Base-by-base conservation (phyloP, 768 basidiomycete species). In the Inosperma sp. region DNA sequence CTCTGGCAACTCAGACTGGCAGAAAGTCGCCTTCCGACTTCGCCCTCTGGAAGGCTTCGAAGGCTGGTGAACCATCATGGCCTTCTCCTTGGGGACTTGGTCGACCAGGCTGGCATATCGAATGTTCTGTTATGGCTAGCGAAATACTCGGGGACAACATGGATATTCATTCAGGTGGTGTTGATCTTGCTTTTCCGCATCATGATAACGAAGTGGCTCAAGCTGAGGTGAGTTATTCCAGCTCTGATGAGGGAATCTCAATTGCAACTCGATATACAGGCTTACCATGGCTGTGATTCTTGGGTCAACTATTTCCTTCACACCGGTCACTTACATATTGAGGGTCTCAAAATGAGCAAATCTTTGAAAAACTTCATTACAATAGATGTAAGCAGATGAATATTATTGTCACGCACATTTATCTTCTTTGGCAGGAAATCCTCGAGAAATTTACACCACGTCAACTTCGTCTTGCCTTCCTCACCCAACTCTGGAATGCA, bases 241-340 rank as follows among this genome's bases (percentile, higher is more conserved):
- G 48, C 53, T 53, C 40, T 49, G 34, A 25, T 25, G 13, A 25
- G 31, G 39, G 37, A 27, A 56, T 43, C 58, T 31, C n/a, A n/a
- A n/a, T 22, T 22, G 23, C 26, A 14, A 44, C 12, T 34, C 31
- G 44, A 40, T 54, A 25, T 41, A 17, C 53, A 97, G 94, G 95
- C 96, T 3, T 96, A 89, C 70, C 93, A 97, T 66, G 79, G 87
- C 52, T 95, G 92, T 69, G 66, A 75, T 22, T 78, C 93, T 56
- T 99, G 96, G 96, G 94, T 98, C 58, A 97, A 96, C 65, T 99
- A 98, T 67, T 99, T 99, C 74, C 72, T 98, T 42, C 96, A 99
- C 68, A 98, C 95, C 0, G 96, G 96, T 9, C 96, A 99, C 72
- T 73, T 99, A 27, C 94, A 98, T 66, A 98, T 99, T 59, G 93